Percentiles rank a stretch among this genome's conserved stretches.
These are phyloP conservation scores for Isatis tinctoria DNA, from an alignment of 345 rosid genomes.

Conservation along the genomic window DNA sequence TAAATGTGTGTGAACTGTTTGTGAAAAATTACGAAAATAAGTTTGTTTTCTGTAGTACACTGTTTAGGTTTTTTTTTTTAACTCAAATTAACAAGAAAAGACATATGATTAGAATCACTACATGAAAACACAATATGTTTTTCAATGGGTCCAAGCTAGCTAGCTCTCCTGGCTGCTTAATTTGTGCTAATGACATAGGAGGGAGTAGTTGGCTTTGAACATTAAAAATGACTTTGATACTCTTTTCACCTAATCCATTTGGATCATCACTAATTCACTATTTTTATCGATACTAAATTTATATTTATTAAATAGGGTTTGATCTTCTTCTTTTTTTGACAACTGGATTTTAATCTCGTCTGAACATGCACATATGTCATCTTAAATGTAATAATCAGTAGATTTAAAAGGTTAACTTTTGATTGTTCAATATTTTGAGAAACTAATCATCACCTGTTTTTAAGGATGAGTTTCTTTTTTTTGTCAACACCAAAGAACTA, in stretches of 20 bases:
- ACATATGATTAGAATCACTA: background rate
- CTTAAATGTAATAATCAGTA: too few relatives aligned
- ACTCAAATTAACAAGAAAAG: background rate
- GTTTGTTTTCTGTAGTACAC: background rate
- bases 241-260: background rate
- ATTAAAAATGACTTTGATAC: too few relatives aligned
- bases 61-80: background rate
- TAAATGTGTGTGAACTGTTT: background rate
- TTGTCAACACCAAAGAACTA: too few relatives aligned
- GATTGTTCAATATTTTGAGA: too few relatives aligned
- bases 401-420: too few relatives aligned
- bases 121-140: background rate
- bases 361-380: too few relatives aligned
- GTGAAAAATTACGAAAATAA: background rate
- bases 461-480: too few relatives aligned
- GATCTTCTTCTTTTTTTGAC: too few relatives aligned
- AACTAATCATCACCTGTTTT: too few relatives aligned
- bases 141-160: background rate
- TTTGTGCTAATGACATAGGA: background rate
- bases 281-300: background rate
- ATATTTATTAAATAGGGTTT: too few relatives aligned
- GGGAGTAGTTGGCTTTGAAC: background rate
- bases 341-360: too few relatives aligned
- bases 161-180: background rate
- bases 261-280: background rate